Base-by-base conservation (phyloP, 2,329 filamentous ascomycete genomes). In the Colletotrichum lentis region DNA sequence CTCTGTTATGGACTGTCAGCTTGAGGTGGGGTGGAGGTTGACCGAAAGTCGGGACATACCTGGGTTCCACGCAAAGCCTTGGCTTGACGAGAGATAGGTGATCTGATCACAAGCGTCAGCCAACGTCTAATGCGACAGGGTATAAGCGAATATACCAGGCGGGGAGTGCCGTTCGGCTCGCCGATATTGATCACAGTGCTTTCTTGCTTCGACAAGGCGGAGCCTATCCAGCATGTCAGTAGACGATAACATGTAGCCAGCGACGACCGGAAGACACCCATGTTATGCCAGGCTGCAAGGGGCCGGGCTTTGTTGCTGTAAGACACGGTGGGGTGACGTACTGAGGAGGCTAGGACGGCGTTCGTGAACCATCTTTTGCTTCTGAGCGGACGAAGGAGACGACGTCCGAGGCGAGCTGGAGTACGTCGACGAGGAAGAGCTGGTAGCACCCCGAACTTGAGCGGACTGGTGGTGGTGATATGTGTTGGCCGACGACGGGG, bases 51-150 rank as follows among this genome's bases (percentile, higher is more conserved):
- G 52, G 37, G 27, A 72, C 79, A 60, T 80, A 90, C 89, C 89
- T 77, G 91, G 91, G 78, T 94, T 94, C 91, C 91, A 95, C 69
- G 90, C 88, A 75, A 93, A 95, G 65, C 91, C 91, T 79, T 95
- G 91, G 74, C 89, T 91, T 6, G 90, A 90, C 69, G 91, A 90
- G 58, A 94, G 87, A 77, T 93, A 95, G 24, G 91, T 92, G 71
- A 94, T 93, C 91, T 93, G 72, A 16, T n/a, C 18, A 18, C 16
- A 6, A 20, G 31, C 52, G 50, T 69, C 44, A 54, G 31, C 24
- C 24, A 20, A 37, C 35, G 35, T 43, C 46, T 27, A 46, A 22
- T 37, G 31, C 37, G 56, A 27, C 47, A 56, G 22, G 37, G 11
- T 54, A 31, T 54, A 52, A n/a, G 41, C 35, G 58, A 35, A 75